Evolutionary conservation across 2,329 filamentous ascomycete genomes (phyloP), one percentile per base, ranked within the genome.

Genomic region (Verticillium dahliae): DNA sequence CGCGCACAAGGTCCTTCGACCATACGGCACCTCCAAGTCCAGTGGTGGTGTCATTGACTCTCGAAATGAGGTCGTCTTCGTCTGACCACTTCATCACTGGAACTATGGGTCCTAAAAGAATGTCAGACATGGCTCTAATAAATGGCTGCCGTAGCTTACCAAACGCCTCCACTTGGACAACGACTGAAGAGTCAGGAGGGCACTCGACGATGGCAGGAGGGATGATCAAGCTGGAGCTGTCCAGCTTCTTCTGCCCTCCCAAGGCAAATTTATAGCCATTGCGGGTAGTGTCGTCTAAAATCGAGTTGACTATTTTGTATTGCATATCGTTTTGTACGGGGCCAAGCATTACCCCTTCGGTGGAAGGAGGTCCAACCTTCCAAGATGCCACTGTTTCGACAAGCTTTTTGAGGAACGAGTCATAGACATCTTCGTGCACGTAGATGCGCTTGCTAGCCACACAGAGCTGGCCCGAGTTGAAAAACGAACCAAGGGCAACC

Each of bases 261-360:
- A 60, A 60, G 0, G 78, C 80, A 14, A 80, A 71, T 34, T 79
- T 75, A 22, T 78, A 60, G 15, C 62, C 61, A 1, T 61, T 64
- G 18, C 55, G 59, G 27, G 45, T 57, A n/a, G 57, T 61, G 33
- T 65, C 63, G 1, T 63, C 58, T 73, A 59, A 82, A 79, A 85
- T 77, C 1, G 76, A 72, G 64, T 82, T 80, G 57, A 84, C 80
- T 18, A 78, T 77, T 14, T 87, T 81, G 68, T 80, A 90, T 71
- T 90, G 88, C 80, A 84, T 81, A 65, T 79, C 73, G 70, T 90
- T 90, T 61, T 86, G 85, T 2, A 90, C 72, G 0, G 88, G 88
- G 3, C 56, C 56, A 11, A 58, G 14, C 35, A 58, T 58, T 22
- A 58, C 56, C 0, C 85, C 83, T 58, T 85, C 62, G 5, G 74